Conservation (phyloP, 306 rosid genomes). For the Gynostemma pentaphyllum region DNA sequence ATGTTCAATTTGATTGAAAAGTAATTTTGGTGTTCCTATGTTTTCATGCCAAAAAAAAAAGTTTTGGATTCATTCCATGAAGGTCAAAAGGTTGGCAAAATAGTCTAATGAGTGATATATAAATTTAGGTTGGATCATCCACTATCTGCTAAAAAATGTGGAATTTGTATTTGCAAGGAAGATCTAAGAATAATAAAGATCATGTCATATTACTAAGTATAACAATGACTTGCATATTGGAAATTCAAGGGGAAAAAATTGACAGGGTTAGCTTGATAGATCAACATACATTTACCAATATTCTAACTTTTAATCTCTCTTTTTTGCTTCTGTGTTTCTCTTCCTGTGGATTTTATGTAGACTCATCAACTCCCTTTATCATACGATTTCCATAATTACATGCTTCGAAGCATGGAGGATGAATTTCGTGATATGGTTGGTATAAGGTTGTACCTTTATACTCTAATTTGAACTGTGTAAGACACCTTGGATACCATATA, state of each 20-base stretch:
- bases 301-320: conserved; percentile 13
- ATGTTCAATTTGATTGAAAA: conserved; percentile 16
- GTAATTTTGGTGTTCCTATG: not conserved
- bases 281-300: not conserved
- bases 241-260: not conserved
- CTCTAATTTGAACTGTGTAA: conserved; percentile 5
- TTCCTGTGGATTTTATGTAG: conserved; percentile 25
- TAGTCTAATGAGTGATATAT: too few species aligned
- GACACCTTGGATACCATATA: too few species aligned
- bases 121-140: too few species aligned
- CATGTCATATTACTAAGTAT: not conserved
- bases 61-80: not conserved
- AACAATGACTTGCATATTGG: not conserved
- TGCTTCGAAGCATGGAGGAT: conserved; percentile 96
- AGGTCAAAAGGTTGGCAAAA: not conserved
- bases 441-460: conserved; percentile 39
- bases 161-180: not conserved
- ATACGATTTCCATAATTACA: conserved; percentile 82
- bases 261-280: not conserved
- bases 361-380: conserved; percentile 65
- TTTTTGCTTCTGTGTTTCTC: conserved; percentile 7
- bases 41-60: not conserved
- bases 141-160: not conserved
- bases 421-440: conserved; percentile 88
- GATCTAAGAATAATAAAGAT: not conserved